Conservation (phyloP, 495 filamentous ascomycete species). For the Parathielavia appendiculata region DNA sequence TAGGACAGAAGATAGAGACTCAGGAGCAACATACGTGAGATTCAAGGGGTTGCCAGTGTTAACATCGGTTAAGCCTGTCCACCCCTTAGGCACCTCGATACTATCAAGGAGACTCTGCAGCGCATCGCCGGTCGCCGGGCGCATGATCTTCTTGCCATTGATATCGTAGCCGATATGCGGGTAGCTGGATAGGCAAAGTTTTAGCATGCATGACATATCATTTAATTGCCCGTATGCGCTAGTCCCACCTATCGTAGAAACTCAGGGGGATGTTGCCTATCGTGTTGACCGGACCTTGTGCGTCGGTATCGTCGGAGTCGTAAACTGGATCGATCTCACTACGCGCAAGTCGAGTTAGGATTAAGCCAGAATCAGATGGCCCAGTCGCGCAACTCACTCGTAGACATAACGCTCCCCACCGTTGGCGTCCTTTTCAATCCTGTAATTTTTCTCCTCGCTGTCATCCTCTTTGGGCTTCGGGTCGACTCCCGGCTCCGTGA, state of each 20-base stretch:
- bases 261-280: constrained; percentile 91
- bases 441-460: constrained; percentile 51
- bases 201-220: neutral
- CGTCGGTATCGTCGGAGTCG: constrained; percentile 90
- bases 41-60: constrained; percentile 87
- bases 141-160: constrained; percentile 95
- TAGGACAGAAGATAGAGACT: neutral
- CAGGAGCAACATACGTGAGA: constrained; percentile 36
- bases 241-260: constrained; percentile 77
- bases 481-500: constrained; percentile 34
- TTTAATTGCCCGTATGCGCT: too few species aligned
- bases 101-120: constrained; percentile 90
- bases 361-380: neutral
- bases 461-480: constrained; percentile 26
- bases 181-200: constrained; percentile 34
- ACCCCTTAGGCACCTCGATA: constrained; percentile 96
- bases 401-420: constrained; percentile 54
- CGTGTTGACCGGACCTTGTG: constrained; percentile 72
- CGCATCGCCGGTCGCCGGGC: constrained; percentile 89
- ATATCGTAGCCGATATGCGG: constrained; percentile 99
- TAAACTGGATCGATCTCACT: constrained; percentile 88
- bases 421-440: constrained; percentile 52
- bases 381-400: constrained; percentile 32
- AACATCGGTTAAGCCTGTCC: constrained; percentile 92
- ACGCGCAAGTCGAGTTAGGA: constrained; percentile 46